Base-by-base conservation (phyloP, 1,284 basidiomycete species). In the Melanopsichium pennsylvanicum region DNA sequence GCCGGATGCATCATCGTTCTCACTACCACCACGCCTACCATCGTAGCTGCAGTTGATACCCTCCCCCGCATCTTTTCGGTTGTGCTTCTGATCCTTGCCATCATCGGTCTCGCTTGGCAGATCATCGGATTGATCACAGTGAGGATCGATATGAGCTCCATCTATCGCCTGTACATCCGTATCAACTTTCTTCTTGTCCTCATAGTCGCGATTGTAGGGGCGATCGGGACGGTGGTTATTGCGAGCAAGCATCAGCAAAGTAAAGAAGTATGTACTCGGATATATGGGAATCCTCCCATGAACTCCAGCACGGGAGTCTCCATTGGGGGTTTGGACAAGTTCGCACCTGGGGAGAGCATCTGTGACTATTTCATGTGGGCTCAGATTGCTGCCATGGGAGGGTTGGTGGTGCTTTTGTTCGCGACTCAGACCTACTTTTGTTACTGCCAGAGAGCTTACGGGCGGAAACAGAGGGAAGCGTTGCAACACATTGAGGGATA, bases 281-380 rank as follows among this genome's bases (percentile, higher is more conserved):
- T 47, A 27, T 77, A 73, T 22, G 75, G 72, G 2, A 63, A 62
- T 36, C 46, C 59, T 1, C 66, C 66, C 15, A 18, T 58, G 23
- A 59, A 63, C 26, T 47, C 42, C 18, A 51, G 48, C 15, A 62
- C 37, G 2, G 59, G 57, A 1, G 48, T 66, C 9, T 11, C 47
- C 18, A 40, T 63, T 26, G 43, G 38, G 18, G 50, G 22, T n/a
- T 34, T 62, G 22, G 50, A 60, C 4, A 11, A 32, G n/a, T 45
- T 61, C n/a, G 57, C 52, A 11, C 56, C 57, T n/a, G 56, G 71
- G 1, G 40, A 39, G 39, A 29, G 48, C 21, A 73, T 73, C 23
- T 73, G 71, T 27, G 52, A 57, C 29, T 62, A 61, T 36, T 48
- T 73, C 11, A 61, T 62, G 45, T 71, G 61, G 59, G 59, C 58